Base-by-base conservation (phyloP, 768 basidiomycete genomes). In the Russula virescens region DNA sequence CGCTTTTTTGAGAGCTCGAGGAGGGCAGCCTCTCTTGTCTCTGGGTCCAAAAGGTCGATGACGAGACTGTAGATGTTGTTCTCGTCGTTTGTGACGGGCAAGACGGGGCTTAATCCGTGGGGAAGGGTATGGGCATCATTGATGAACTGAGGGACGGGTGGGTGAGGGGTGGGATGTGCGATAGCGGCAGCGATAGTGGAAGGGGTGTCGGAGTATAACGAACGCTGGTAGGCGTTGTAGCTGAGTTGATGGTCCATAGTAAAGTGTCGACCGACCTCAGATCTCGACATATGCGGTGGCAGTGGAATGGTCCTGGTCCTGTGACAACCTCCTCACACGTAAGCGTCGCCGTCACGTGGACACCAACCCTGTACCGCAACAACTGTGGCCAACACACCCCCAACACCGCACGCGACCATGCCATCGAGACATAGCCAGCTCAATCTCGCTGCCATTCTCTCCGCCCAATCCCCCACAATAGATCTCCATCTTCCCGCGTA, bases 1-100 rank as follows among this genome's bases (percentile, higher is more conserved):
- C 97, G 80, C 79, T 98, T 98, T 82, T 99, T 98, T 78, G 93
- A 96, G 70, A 99, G 80, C 76, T 99, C 97, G 58, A 98, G 80
- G 53, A 99, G 78, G 2, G 97, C 96, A 2, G 81, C 81, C 72
- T 99, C 97, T 65, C 96, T 82, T n/a, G 88, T 84, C 59, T 78
- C 82, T 1, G 88, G 85, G 70, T 92, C 87, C 79, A 90, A 81
- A 28, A 96, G 77, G 61, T 96, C 91, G 67, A 94, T 85, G 63
- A 98, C 94, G 56, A 98, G 81, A 13, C 80, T 78, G 74, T 94
- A 96, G 48, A 99, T 97, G 78, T 97, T 95, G 68, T 79, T 79
- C 71, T 89, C 87, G 65, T 89, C 87, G 54, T 74, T 72, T 13
- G 66, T 63, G 50, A 70, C 68, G 45, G 71, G 59, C 21, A 71